Conservation (phyloP, 2,329 filamentous ascomycete species). For the Fusarium decemcellulare region DNA sequence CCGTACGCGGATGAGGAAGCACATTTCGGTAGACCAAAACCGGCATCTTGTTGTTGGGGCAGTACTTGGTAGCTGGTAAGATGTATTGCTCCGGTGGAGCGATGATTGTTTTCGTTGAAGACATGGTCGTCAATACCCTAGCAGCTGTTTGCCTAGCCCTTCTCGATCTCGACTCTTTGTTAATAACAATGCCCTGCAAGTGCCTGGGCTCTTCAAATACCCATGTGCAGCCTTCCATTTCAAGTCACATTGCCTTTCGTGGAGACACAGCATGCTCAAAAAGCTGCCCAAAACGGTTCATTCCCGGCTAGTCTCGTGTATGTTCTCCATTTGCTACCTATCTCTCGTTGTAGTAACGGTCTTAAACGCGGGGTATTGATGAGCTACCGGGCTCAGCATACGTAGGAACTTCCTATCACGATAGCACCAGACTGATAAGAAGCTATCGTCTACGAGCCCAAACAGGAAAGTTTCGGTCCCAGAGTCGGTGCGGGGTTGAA, state of each 20-base stretch:
- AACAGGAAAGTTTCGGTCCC: too few relatives aligned
- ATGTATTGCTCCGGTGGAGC: neutral
- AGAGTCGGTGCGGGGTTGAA: too few relatives aligned
- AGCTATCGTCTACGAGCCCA: too few relatives aligned
- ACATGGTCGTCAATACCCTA: neutral
- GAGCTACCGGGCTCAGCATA: neutral
- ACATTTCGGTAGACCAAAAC: neutral
- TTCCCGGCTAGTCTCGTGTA: neutral
- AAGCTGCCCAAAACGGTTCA: neutral
- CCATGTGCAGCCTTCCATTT: neutral
- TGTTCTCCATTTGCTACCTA: neutral
- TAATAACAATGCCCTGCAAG: neutral
- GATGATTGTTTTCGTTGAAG: neutral
- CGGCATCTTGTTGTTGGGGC: conserved; percentile 1
- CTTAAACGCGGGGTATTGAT: neutral
- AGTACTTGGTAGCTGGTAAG: neutral
- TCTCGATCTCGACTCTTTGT: neutral
- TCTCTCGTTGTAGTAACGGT: neutral
- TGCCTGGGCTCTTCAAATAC: neutral
- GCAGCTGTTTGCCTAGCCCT: neutral
- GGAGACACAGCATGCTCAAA: neutral
- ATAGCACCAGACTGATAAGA: too few relatives aligned
- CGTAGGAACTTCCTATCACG: neutral
- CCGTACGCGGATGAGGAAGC: neutral
- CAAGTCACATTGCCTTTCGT: neutral